A percentile compares a stretch with the other conserved stretches of the same genome.
Evolutionary conservation across 805 yeast genomes (phyloP).

Genomic region (Spathaspora sp.): DNA sequence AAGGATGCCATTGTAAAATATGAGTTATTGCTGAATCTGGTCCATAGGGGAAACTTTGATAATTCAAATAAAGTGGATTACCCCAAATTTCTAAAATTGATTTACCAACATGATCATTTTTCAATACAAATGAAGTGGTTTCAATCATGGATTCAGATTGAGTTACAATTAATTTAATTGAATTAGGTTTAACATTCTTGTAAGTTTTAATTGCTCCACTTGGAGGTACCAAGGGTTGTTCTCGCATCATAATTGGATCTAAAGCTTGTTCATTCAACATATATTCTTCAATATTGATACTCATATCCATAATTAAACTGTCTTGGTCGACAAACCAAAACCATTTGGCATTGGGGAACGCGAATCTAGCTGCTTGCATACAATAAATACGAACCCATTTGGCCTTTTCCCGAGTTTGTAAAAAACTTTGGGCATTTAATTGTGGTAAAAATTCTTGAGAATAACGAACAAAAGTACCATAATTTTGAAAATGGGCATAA

Average conservation of each 20-base stretch:
- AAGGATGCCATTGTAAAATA: slow-evolving; percentile 93
- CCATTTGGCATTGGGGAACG: slow-evolving; percentile 88
- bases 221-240: slow-evolving; percentile 71
- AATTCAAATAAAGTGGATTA: slow-evolving; percentile 67
- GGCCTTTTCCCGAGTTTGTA: slow-evolving; percentile 38
- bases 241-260: slow-evolving; percentile 60
- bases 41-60: slow-evolving; percentile 54
- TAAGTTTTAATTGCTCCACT: slow-evolving; percentile 67
- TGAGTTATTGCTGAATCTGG: slow-evolving; percentile 79
- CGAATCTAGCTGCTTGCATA: slow-evolving; percentile 85
- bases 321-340: slow-evolving; percentile 85
- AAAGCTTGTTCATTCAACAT: slow-evolving; percentile 59
- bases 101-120: slow-evolving; percentile 60
- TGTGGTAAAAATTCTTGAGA: slow-evolving; percentile 74
- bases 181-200: slow-evolving; percentile 50
- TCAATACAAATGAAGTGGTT: slow-evolving; percentile 67
- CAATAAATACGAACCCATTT: slow-evolving; percentile 64
- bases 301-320: slow-evolving; percentile 70
- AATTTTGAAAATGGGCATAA: slow-evolving; percentile 77
- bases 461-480: slow-evolving; percentile 85
- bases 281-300: slow-evolving; percentile 56
- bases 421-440: slow-evolving; percentile 41
- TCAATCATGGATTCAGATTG: slow-evolving; percentile 65
- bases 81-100: slow-evolving; percentile 77
- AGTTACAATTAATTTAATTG: slow-evolving; percentile 60